Evolutionary conservation across 2,329 filamentous ascomycete species (phyloP).

Genomic region (Penicillium nordicum): DNA sequence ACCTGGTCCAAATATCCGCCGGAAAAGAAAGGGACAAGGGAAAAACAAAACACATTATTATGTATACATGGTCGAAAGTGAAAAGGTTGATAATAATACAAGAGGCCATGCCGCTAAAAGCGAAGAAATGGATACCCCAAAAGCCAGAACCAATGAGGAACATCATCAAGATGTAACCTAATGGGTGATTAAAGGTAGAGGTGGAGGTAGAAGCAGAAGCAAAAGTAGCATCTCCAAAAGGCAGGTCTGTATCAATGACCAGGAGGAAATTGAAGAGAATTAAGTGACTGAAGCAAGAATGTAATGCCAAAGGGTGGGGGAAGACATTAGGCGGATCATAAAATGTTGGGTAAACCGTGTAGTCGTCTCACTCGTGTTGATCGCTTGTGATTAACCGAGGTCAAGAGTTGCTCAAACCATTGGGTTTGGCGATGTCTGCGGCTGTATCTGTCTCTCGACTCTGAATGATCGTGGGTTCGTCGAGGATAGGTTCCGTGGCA

Average conservation of each 20-base stretch:
- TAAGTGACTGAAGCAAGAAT: conserved; percentile 5
- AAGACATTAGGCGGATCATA: conserved; percentile 15
- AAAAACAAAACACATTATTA: conserved; percentile 13
- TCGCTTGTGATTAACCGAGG: conserved; percentile 3
- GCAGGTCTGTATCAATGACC: conserved; percentile 4
- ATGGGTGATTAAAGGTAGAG: conserved; percentile 4
- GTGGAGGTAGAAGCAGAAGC: conserved; percentile 1
- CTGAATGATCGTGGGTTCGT: not conserved
- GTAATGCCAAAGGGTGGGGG: conserved; percentile 6
- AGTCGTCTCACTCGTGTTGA: conserved; percentile 13
- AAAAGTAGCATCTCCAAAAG: conserved; percentile 1
- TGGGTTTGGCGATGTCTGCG: not conserved
- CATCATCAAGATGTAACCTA: not conserved
- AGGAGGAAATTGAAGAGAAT: not conserved
- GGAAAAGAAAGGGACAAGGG: not conserved
- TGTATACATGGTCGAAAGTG: conserved; percentile 17
- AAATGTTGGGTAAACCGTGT: conserved; percentile 13
- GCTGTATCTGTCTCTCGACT: not conserved
- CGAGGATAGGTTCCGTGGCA: not conserved
- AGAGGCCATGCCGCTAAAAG: conserved; percentile 10
- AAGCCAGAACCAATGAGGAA: not conserved
- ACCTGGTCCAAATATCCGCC: not conserved
- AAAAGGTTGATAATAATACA: conserved; percentile 20
- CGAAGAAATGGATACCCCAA: conserved; percentile 11
- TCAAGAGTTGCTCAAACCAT: conserved; percentile 3